A percentile compares a stretch with the other conserved stretches of the same genome.
phyloP scores from a whole-genome alignment of 1,284 basidiomycete species.

The Sporisorium exsertum region DNA sequence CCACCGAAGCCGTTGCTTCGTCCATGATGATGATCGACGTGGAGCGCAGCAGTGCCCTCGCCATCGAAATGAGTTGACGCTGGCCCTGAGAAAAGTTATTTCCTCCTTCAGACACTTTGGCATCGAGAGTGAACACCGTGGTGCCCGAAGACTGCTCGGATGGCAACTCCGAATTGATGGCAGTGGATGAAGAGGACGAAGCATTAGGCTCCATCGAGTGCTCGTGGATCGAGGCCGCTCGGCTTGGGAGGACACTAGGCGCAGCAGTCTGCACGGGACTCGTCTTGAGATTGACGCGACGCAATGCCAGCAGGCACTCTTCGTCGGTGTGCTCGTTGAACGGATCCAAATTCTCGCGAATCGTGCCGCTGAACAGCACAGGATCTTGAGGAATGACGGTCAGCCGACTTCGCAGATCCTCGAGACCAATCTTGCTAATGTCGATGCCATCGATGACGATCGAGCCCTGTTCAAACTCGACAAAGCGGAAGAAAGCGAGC shows the following conservation, averaged over 20 bases:
- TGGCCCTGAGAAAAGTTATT: constrained; percentile 66
- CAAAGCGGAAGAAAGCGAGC: constrained; percentile 57
- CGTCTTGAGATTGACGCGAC: constrained; percentile 41
- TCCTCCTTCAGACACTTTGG: constrained; percentile 63
- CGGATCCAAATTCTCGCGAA: constrained; percentile 59
- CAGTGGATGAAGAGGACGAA: constrained; percentile 20
- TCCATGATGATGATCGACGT: constrained; percentile 67
- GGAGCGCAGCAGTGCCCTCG: constrained; percentile 60
- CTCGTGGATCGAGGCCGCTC: constrained; percentile 27
- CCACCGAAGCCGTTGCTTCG: constrained; percentile 66
- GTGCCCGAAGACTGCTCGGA: not conserved
- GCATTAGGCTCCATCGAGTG: constrained; percentile 3
- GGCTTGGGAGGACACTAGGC: constrained; percentile 24
- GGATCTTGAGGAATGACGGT: constrained; percentile 72
- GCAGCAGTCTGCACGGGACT: constrained; percentile 29
- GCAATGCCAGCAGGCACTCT: constrained; percentile 45
- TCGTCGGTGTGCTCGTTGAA: constrained; percentile 56
- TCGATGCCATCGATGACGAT: constrained; percentile 68
- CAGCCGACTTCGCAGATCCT: constrained; percentile 72
- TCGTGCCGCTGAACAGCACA: constrained; percentile 60
- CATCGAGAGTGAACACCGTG: constrained; percentile 41
- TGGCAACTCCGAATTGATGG: constrained; percentile 16
- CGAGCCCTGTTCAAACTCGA: constrained; percentile 50
- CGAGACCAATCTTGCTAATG: constrained; percentile 71
- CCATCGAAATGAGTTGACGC: constrained; percentile 65